A percentile compares a stretch with the other conserved stretches of the same genome.
phyloP scores from a whole-genome alignment of 352 stramenopile genomes.

The Phytophthora pini region DNA sequence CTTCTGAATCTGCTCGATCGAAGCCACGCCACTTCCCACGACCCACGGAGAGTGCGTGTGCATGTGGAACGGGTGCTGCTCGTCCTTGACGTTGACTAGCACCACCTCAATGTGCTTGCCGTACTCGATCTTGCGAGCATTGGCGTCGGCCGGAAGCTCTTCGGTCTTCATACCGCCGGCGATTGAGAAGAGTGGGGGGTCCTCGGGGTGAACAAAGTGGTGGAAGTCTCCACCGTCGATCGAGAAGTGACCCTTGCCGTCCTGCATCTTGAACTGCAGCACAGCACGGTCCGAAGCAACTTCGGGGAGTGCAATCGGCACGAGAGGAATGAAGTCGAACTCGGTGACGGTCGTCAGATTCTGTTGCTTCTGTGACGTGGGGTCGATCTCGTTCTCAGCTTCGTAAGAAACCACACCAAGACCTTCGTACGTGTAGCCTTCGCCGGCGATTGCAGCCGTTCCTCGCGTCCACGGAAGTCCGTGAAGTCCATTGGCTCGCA shows the following conservation, averaged over 20 bases:
- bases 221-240: conserved; percentile 34
- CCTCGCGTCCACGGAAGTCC: conserved; percentile 36
- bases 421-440: conserved; percentile 37
- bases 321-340: conserved; percentile 28
- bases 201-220: conserved; percentile 24
- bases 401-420: conserved; percentile 31
- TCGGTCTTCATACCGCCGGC: conserved; percentile 27
- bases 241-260: conserved; percentile 24
- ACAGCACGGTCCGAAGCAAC: conserved; percentile 22
- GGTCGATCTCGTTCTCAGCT: conserved; percentile 2
- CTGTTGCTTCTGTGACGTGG: conserved; percentile 16
- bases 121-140: conserved; percentile 27
- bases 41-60: conserved; percentile 45
- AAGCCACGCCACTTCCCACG: conserved; percentile 31
- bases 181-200: conserved; percentile 35
- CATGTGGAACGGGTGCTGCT: conserved; percentile 51
- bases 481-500: conserved; percentile 36
- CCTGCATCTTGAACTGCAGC: conserved; percentile 33
- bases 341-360: conserved; percentile 24
- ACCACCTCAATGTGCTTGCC: conserved; percentile 43
- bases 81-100: conserved; percentile 39
- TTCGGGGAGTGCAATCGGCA: conserved; percentile 16
- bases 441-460: conserved; percentile 14
- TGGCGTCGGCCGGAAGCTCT: conserved; percentile 21
- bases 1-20: conserved; percentile 26